These are phyloP conservation scores for Amyloporia xantha DNA, from an alignment of 768 basidiomycete genomes.

Conservation along the genomic window DNA sequence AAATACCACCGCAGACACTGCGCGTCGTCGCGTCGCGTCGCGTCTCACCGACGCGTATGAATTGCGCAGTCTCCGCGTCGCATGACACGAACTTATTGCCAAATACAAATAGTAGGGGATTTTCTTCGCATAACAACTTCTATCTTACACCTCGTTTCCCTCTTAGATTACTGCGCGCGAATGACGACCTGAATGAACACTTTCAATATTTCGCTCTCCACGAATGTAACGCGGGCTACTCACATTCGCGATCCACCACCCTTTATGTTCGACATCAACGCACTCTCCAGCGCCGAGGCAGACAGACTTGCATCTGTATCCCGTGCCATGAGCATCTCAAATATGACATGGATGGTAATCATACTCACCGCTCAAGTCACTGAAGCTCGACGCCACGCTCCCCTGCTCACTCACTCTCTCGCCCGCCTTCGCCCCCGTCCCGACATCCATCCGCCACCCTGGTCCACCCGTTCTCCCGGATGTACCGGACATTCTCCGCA, in stretches of 20 bases:
- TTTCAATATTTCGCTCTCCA: no score
- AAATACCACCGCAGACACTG: no score
- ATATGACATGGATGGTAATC: no score
- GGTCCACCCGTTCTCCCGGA: constrained; percentile 7
- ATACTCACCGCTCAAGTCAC: constrained; percentile 73
- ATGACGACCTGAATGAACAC: constrained; percentile 24
- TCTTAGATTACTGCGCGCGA: constrained; percentile 16
- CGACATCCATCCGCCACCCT: constrained; percentile 35
- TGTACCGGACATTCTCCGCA: constrained; percentile 4
- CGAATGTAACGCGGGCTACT: constrained; percentile 33
- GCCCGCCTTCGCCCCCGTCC: constrained; percentile 32
- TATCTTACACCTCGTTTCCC: constrained; percentile 8
- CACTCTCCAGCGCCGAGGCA: constrained; percentile 75
- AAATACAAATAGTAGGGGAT: neutral
- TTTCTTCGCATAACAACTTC: neutral
- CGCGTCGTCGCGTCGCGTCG: neutral
- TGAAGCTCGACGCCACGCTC: constrained; percentile 78
- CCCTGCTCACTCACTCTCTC: constrained; percentile 59
- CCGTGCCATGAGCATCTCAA: no score
- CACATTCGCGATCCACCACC: constrained; percentile 64
- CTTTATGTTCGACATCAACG: constrained; percentile 68
- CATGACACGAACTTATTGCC: neutral
- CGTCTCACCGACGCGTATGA: neutral
- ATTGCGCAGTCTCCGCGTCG: no score
- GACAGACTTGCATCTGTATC: constrained; percentile 63